Evolutionary conservation across 306 rosid genomes (phyloP), one percentile per base, ranked within the genome.

Genomic region (Alnus glutinosa): DNA sequence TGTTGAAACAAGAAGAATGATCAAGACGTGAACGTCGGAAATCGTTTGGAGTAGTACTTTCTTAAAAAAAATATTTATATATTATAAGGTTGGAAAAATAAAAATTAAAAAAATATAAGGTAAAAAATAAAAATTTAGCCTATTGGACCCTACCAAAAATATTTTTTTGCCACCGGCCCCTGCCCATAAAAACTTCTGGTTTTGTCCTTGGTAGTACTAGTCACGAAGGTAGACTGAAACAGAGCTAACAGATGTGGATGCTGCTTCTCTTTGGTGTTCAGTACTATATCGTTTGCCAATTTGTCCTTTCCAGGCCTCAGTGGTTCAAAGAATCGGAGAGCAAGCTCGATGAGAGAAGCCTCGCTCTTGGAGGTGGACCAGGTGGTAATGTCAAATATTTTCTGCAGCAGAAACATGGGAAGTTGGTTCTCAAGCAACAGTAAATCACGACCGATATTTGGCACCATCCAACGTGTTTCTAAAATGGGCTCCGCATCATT

Each of bases 341-440:
- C 52, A 36, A 73, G 77, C 32, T 16, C 36, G 32, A 18, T 37
- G 0, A 73, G 37, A 34, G 37, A 18, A 73, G 51, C 3, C 8
- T 8, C 16, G 0, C 12, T 14, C 0, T 0, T 16, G 2, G 16
- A 14, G 47, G 3, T 15, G 28, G 28, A 23, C n/a, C n/a, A n/a
- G 2, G 2, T 34, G 7, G 50, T 54, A 2, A 73, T 32, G 9
- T 54, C 32, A 18, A 32, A 73, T 6, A 73, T 36, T 37, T 54
- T 13, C 1, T 16, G 1, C 0, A 36, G 19, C 19, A 73, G n/a
- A 4, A 73, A 54, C 77, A 54, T 54, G 15, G 77, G 77, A 18
- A 73, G 36, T 54, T 73, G 76, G 50, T 73, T 73, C 59, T 73
- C 66, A 15, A 73, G 36, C 32, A 36, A 7, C 16, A 73, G 50